phyloP scores from a whole-genome alignment of 257 asterid species.

The Solanum appendiculatum region DNA sequence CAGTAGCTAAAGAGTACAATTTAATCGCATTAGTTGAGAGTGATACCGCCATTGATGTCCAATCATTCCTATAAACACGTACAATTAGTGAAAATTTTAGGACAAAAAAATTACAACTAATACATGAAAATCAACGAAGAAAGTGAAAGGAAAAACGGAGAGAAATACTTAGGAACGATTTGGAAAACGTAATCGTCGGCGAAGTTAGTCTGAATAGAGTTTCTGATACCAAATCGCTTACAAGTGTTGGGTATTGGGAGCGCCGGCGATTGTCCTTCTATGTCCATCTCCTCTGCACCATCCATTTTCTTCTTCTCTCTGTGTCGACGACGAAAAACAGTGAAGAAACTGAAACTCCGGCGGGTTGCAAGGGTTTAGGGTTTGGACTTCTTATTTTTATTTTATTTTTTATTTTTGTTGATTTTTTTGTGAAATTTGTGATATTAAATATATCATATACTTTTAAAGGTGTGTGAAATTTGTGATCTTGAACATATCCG shows the following conservation, averaged over 20 bases:
- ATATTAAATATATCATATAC: neutral
- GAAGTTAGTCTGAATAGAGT: slow-evolving; percentile 74
- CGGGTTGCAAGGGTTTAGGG: neutral
- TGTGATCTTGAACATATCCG: too few relatives aligned
- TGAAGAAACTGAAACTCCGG: neutral
- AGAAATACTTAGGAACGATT: slow-evolving; percentile 55
- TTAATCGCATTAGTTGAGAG: slow-evolving; percentile 82
- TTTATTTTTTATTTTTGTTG: too few relatives aligned
- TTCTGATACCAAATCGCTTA: slow-evolving; percentile 64
- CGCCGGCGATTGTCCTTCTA: slow-evolving; percentile 25
- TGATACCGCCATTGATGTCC: slow-evolving; percentile 90
- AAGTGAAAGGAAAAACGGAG: neutral
- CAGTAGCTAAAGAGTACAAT: slow-evolving; percentile 75
- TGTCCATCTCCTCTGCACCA: slow-evolving; percentile 45
- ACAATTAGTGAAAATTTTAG: neutral
- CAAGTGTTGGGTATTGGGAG: neutral
- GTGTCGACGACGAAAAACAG: neutral
- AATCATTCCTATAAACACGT: slow-evolving; percentile 46
- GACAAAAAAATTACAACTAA: neutral
- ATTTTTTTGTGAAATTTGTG: neutral
- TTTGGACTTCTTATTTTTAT: neutral
- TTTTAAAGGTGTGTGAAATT: too few relatives aligned
- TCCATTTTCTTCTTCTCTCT: neutral
- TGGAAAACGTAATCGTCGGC: slow-evolving; percentile 91
- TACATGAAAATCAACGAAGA: neutral